Evolutionary conservation across 176 grass and related monocot species (phyloP).

Genomic region (Tillandsia fasciculata): DNA sequence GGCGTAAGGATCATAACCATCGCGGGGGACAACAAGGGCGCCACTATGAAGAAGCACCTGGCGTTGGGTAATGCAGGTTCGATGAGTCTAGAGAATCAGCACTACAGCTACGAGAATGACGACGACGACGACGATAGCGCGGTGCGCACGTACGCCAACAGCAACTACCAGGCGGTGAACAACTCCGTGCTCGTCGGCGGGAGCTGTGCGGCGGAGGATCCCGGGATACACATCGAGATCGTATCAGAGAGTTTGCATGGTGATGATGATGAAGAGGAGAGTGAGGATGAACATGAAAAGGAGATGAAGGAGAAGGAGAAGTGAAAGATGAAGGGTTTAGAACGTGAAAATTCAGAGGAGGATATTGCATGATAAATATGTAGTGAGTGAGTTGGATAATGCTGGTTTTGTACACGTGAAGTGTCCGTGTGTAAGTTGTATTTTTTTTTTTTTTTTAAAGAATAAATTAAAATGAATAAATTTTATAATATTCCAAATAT

Average conservation of each 20-base stretch:
- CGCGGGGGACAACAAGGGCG: constrained; percentile 54
- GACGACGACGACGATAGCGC: constrained; percentile 40
- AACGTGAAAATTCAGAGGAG: no score
- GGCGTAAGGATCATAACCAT: constrained; percentile 47
- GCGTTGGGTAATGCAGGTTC: constrained; percentile 20
- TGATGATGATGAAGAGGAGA: constrained; percentile 12
- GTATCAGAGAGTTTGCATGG: constrained; percentile 37
- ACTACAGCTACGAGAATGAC: constrained; percentile 17
- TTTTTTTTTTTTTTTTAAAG: no score
- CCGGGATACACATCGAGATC: constrained; percentile 52
- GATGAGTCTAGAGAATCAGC: no score
- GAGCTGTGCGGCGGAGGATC: constrained; percentile 51
- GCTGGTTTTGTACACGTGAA: no score
- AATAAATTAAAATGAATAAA: no score
- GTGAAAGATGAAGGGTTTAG: neutral
- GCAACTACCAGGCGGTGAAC: constrained; percentile 97
- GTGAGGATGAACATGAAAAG: constrained; percentile 9
- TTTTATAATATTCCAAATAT: no score
- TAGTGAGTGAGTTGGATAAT: no score
- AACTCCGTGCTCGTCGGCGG: constrained; percentile 82
- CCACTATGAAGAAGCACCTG: constrained; percentile 29
- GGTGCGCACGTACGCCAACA: constrained; percentile 58
- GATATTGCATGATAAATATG: neutral
- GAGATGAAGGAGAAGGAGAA: constrained; percentile 9
- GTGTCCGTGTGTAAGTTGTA: no score